Conservation (phyloP, 2,329 filamentous ascomycete genomes). For the Aspergillus glaucus region DNA sequence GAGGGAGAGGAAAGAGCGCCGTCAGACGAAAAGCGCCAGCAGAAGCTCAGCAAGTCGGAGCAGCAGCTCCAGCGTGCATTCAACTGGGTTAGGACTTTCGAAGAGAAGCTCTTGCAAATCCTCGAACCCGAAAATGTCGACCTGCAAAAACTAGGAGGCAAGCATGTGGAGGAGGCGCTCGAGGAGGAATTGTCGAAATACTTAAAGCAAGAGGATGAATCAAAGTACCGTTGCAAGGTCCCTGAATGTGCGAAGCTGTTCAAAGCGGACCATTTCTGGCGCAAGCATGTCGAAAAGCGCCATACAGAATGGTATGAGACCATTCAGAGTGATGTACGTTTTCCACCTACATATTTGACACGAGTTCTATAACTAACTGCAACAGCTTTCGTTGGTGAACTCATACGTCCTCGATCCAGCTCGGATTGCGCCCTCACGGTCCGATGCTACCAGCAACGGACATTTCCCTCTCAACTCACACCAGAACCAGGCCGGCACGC, state of each 20-base stretch:
- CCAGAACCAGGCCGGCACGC: slow-evolving; percentile 73
- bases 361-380: slow-evolving; percentile 25
- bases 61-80: slow-evolving; percentile 90
- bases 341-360: neutral
- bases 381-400: slow-evolving; percentile 80
- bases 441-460: slow-evolving; percentile 90
- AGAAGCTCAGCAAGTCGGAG: slow-evolving; percentile 68
- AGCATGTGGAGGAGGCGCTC: slow-evolving; percentile 74
- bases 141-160: slow-evolving; percentile 83
- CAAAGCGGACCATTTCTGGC: slow-evolving; percentile 96
- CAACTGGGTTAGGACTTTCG: slow-evolving; percentile 98
- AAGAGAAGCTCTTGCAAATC: slow-evolving; percentile 91
- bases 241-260: slow-evolving; percentile 95
- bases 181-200: slow-evolving; percentile 80
- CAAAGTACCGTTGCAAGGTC: slow-evolving; percentile 94
- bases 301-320: slow-evolving; percentile 80
- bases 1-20: slow-evolving; percentile 61
- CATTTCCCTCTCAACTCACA: slow-evolving; percentile 80
- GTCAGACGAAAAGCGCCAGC: slow-evolving; percentile 66
- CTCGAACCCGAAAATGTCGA: slow-evolving; percentile 85
- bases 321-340: slow-evolving; percentile 73
- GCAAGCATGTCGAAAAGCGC: slow-evolving; percentile 94
- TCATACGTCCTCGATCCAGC: slow-evolving; percentile 89
- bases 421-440: slow-evolving; percentile 87
- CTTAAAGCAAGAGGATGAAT: slow-evolving; percentile 95